Base-by-base conservation (phyloP, 2,329 filamentous ascomycete genomes). In the Phaeosphaeria sp. region DNA sequence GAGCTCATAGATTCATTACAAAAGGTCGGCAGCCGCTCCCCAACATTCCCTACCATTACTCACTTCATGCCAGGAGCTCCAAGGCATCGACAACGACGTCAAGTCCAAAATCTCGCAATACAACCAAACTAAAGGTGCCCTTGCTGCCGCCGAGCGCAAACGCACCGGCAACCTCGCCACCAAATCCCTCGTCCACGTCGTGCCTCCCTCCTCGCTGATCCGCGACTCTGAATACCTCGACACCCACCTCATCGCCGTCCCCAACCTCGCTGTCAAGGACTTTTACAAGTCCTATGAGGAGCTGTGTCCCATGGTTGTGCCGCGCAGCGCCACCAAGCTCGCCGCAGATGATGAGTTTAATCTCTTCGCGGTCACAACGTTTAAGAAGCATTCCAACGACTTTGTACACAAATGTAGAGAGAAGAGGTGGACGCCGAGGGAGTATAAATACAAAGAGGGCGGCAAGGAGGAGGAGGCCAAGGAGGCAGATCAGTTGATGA, bases 171-270 rank as follows among this genome's bases (percentile, higher is more conserved):
- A 97, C 77, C 89, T 99, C 48, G 87, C 93, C 21, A 97, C 93
- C 67, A 96, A 94, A 77, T 98, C 94, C 13, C 89, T 99, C 64
- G 88, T 91, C n/a, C 89, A 92, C 13, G 87, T 98, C 62, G 90
- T 99, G 68, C 86, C 94, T 71, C 93, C 94, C 9, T 68, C 67
- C 7, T 83, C 85, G 54, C 80, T 93, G 58, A 86, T 97, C 63
- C 90, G 90, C 77, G 89, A 97, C 75, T 97, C 93, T 20, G 95
- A 99, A 80, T 98, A 97, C 79, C 89, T 99, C 68, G 93, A 97
- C 81, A 97, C 95, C 27, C 93, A 97, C 76, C 88, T 99, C 27
- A 85, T 99, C 66, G 95, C 92, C 20, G 91, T 99, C 9, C 95
- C 95, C 2, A 87, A 85, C 48, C 88, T 87, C 66, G 83, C 86